phyloP scores from a whole-genome alignment of 108 stramenopile species.

The Schizochytrium sp. region DNA sequence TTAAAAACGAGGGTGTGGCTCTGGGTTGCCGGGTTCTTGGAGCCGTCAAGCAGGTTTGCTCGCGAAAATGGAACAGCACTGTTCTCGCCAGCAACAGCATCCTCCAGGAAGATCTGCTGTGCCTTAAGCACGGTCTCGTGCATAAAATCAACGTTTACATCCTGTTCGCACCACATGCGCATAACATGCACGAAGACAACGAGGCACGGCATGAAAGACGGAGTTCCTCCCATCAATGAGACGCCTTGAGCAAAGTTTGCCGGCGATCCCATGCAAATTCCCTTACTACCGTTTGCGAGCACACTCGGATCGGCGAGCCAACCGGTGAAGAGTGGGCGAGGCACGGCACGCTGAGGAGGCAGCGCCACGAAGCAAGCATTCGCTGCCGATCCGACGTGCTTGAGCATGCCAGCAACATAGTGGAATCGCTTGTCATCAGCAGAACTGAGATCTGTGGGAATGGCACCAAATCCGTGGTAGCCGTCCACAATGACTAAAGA shows the following conservation, averaged over 20 bases:
- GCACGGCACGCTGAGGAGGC: not conserved
- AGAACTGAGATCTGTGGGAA: slow-evolving; percentile 51
- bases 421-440: slow-evolving; percentile 12
- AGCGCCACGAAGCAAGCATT: slow-evolving; percentile 61
- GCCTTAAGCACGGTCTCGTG: slow-evolving; percentile 60
- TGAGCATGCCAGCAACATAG: slow-evolving; percentile 66
- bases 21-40: slow-evolving; percentile 31
- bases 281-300: slow-evolving; percentile 58
- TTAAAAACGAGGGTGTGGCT: slow-evolving; percentile 60
- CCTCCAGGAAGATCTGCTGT: not conserved
- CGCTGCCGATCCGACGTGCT: slow-evolving; percentile 64
- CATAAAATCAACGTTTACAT: slow-evolving; percentile 38
- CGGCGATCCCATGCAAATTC: slow-evolving; percentile 56
- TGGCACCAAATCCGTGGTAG: slow-evolving; percentile 67
- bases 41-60: not conserved
- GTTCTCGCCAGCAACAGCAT: not conserved
- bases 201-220: slow-evolving; percentile 58
- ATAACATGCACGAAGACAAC: slow-evolving; percentile 65
- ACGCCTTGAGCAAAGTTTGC: slow-evolving; percentile 55
- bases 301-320: slow-evolving; percentile 64
- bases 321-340: slow-evolving; percentile 63
- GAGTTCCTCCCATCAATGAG: slow-evolving; percentile 61
- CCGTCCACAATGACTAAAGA: slow-evolving; percentile 62
- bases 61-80: not conserved
- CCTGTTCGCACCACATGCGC: slow-evolving; percentile 62